phyloP scores from a whole-genome alignment of 1,284 basidiomycete species.

The Puccinia sorghi region DNA sequence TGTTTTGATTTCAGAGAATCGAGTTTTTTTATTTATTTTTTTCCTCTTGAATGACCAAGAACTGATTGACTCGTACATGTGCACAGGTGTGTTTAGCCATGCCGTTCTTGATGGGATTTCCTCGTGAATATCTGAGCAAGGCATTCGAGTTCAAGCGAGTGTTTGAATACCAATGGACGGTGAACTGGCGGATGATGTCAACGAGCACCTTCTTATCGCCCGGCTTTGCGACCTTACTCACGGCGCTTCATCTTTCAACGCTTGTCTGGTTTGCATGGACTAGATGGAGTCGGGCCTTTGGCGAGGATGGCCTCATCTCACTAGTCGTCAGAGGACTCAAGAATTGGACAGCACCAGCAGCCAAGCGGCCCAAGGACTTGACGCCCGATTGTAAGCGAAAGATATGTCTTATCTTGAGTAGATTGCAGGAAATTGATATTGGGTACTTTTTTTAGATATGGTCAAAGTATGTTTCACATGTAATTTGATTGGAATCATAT shows the following conservation, averaged over 20 bases:
- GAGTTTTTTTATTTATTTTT: background rate
- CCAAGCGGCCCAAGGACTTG: constrained; percentile 18
- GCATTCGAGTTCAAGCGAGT: constrained; percentile 86
- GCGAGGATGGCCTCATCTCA: constrained; percentile 66
- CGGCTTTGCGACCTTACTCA: constrained; percentile 67
- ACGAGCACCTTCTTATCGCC: constrained; percentile 73
- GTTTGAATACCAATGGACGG: constrained; percentile 96
- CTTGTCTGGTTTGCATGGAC: constrained; percentile 69
- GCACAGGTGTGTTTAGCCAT: constrained; percentile 68
- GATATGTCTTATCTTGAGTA: background rate
- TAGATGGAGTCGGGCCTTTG: constrained; percentile 65
- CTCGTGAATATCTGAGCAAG: constrained; percentile 68
- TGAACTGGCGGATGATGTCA: constrained; percentile 89
- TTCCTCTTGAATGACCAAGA: background rate
- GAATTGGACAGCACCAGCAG: constrained; percentile 59
- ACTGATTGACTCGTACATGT: background rate
- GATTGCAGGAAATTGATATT: background rate
- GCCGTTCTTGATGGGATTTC: constrained; percentile 71
- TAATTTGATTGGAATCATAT: constrained; percentile 87
- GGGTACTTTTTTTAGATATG: constrained; percentile 65
- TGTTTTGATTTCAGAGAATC: background rate
- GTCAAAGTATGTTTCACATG: constrained; percentile 81
- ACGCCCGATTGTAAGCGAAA: constrained; percentile 23
- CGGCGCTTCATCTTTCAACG: constrained; percentile 68
- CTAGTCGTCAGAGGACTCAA: constrained; percentile 67